Conservation (phyloP, 805 yeast species). For the Candida sphagnicola region DNA sequence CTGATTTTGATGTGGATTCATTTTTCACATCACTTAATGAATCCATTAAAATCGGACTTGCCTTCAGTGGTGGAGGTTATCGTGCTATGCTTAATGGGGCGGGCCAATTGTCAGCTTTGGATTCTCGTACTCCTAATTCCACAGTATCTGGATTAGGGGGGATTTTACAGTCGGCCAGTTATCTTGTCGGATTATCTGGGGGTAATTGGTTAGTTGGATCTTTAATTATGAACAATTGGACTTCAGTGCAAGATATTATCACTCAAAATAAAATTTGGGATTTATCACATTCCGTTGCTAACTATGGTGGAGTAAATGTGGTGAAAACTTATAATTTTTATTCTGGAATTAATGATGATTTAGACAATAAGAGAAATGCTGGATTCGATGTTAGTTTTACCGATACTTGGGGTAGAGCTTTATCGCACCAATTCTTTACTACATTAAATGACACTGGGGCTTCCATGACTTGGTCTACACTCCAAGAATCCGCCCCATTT, state of each 20-base stretch:
- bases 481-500: constrained; percentile 20
- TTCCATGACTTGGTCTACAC: constrained; percentile 27
- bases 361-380: constrained; percentile 26
- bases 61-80: constrained; percentile 38
- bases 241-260: constrained; percentile 27
- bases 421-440: constrained; percentile 29
- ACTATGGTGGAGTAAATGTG: constrained; percentile 57
- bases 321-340: constrained; percentile 50
- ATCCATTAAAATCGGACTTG: constrained; percentile 30
- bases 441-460: constrained; percentile 21
- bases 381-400: constrained; percentile 33
- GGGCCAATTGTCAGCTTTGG: constrained; percentile 39
- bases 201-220: constrained; percentile 39
- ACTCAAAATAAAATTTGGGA: constrained; percentile 55
- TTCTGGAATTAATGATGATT: constrained; percentile 22
- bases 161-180: constrained; percentile 34
- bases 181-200: constrained; percentile 38
- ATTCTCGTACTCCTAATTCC: constrained; percentile 28
- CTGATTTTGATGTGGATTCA: constrained; percentile 43
- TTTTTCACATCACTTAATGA: constrained; percentile 27
- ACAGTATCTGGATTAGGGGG: constrained; percentile 34
- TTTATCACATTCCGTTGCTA: constrained; percentile 53
- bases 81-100: constrained; percentile 40
- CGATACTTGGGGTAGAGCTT: constrained; percentile 38
- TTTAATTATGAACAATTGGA: constrained; percentile 34